Percentiles rank a stretch among this genome's conserved stretches.
Evolutionary conservation across 768 basidiomycete species (phyloP).

Genomic region (Kwoniella sp.): DNA sequence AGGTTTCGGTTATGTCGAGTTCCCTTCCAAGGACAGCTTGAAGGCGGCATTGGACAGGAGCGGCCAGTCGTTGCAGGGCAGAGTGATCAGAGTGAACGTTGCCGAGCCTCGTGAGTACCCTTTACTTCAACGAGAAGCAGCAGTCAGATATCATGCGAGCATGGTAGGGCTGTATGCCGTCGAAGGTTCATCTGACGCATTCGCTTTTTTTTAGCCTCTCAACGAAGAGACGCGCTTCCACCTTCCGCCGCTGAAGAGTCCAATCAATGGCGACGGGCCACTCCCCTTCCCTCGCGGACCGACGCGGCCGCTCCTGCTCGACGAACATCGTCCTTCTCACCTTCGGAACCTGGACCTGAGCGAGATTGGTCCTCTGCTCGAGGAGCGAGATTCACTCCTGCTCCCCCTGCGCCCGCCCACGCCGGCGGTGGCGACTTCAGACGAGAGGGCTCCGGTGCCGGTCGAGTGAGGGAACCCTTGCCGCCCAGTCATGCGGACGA

Average conservation of each 20-base stretch:
- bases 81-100: constrained; percentile 85
- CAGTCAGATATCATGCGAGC: constrained; percentile 54
- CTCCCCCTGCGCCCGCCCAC: constrained; percentile 25
- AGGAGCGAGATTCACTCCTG: constrained; percentile 56
- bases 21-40: constrained; percentile 78
- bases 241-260: constrained; percentile 78
- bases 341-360: constrained; percentile 41
- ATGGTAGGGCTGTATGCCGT: neutral
- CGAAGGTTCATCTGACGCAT: neutral
- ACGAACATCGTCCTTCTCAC: constrained; percentile 35
- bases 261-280: constrained; percentile 81
- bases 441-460: constrained; percentile 42
- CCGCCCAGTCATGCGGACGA: constrained; percentile 47
- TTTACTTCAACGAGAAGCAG: too few species aligned
- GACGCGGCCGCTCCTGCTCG: constrained; percentile 45
- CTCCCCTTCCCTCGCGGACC: constrained; percentile 66
- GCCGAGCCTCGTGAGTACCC: constrained; percentile 85
- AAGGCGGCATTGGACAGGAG: constrained; percentile 78
- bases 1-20: constrained; percentile 97
- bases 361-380: constrained; percentile 57
- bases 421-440: constrained; percentile 23
- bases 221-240: constrained; percentile 57
- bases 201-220: constrained; percentile 18
- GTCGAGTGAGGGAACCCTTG: constrained; percentile 31
- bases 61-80: constrained; percentile 72